Evolutionary conservation across 345 rosid genomes (phyloP).

Genomic region (Eucalyptus pumila): DNA sequence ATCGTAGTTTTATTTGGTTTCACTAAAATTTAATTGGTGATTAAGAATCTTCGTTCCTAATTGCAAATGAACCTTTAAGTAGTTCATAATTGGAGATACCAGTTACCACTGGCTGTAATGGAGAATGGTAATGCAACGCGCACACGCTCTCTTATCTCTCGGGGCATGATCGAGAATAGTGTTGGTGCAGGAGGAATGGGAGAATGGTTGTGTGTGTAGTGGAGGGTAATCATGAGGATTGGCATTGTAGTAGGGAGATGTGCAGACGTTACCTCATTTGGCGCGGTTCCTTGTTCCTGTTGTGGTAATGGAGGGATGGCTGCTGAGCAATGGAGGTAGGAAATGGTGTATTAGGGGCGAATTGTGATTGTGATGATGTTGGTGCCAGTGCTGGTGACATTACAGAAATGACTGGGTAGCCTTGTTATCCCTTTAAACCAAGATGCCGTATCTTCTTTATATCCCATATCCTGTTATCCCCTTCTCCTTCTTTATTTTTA

Average conservation of each 20-base stretch:
- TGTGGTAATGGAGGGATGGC: background rate
- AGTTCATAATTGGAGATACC: background rate
- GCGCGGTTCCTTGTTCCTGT: background rate
- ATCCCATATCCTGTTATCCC: background rate
- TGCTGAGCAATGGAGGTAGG: background rate
- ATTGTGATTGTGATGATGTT: background rate
- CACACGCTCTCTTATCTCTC: background rate
- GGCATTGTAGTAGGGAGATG: background rate
- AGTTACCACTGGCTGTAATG: background rate
- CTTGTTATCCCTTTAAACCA: background rate
- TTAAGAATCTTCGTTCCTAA: background rate
- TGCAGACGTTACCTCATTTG: background rate
- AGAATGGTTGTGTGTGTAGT: background rate
- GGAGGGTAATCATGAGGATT: background rate
- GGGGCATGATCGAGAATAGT: background rate
- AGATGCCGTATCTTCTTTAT: background rate
- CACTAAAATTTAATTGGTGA: background rate
- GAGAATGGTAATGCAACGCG: background rate
- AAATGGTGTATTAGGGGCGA: background rate
- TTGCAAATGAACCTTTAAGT: background rate
- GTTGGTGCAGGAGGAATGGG: background rate
- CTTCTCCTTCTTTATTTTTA: background rate
- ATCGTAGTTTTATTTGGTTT: background rate
- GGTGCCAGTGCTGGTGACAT: background rate
- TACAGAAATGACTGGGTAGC: background rate